Base-by-base conservation (phyloP, 2,329 filamentous ascomycete species). In the Setomelanomma holmii region DNA sequence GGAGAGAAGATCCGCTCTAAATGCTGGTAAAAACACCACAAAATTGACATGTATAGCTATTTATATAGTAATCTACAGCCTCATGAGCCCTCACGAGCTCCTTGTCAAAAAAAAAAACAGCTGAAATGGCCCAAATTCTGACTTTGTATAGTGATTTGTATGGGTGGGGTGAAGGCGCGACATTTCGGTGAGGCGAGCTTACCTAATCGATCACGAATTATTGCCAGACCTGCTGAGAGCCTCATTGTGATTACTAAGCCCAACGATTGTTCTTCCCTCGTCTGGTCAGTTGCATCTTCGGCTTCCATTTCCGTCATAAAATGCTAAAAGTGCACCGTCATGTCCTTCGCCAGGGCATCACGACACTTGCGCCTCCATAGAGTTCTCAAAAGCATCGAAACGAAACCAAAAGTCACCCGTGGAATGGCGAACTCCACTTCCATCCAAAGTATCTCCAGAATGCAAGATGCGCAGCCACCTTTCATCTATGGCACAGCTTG, bases 401-500 rank as follows among this genome's bases (percentile, higher is more conserved):
- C n/a, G 24, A 7, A 10, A 8, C n/a, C 14, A 16, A 8, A 1
- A 27, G 4, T 24, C 21, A n/a, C 12, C 36, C 62, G 60, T 46
- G 60, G 22, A 3, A 67, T 68, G 66, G 49, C 63, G 22, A 21
- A 20, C 21, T 62, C 63, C 23, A 33, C 53, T 5, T 57, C 59
- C 16, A 36, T 46, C 21, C 45, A 19, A 27, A 35, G 38, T 8
- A 24, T 34, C 16, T 69, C 68, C 2, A 61, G 57, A 8, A 33
- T 68, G 14, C 35, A 44, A 2, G 53, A 60, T 40, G 53, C 45
- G 2, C 40, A 62, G 23, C 60, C 61, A 10, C 56, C 75, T 4
- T 80, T 85, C 58, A 76, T 95, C 56, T 95, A 95, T 71, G 90
- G 90, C 45, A 93, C 90, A 2, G 90, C 90, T n/a, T 93, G 90